Evolutionary conservation across 345 rosid species (phyloP).

Genomic region (Schrenkiella parvula): DNA sequence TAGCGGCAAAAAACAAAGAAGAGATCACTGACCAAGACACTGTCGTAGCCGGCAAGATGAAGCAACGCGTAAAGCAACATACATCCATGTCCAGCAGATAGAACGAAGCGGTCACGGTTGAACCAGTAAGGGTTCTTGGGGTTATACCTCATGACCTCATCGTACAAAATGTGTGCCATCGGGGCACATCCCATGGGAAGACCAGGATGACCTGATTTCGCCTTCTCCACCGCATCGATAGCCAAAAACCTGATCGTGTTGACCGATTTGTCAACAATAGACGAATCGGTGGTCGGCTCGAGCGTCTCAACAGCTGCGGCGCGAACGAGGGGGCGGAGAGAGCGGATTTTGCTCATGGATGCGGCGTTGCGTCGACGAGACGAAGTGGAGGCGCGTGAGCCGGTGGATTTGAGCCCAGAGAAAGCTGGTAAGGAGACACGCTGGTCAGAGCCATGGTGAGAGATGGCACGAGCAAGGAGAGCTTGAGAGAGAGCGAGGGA

Average conservation of each 20-base stretch:
- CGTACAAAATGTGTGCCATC: slow-evolving; percentile 89
- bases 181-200: slow-evolving; percentile 69
- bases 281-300: slow-evolving; percentile 29
- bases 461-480: slow-evolving; percentile 50
- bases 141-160: slow-evolving; percentile 95
- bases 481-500: slow-evolving; percentile 63
- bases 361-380: slow-evolving; percentile 26
- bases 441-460: slow-evolving; percentile 46
- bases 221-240: slow-evolving; percentile 56
- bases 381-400: slow-evolving; percentile 33
- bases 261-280: slow-evolving; percentile 43
- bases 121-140: slow-evolving; percentile 99
- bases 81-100: slow-evolving; percentile 98
- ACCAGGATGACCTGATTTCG: slow-evolving; percentile 60
- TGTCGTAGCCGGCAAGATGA: slow-evolving; percentile 97
- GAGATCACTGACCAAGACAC: slow-evolving; percentile 54
- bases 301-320: slow-evolving; percentile 27
- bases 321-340: slow-evolving; percentile 34
- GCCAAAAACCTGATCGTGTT: slow-evolving; percentile 49
- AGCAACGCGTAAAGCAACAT: slow-evolving; percentile 95
- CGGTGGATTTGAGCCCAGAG: slow-evolving; percentile 52
- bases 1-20: not conserved
- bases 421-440: slow-evolving; percentile 44
- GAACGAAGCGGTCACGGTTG: slow-evolving; percentile 90
- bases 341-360: slow-evolving; percentile 23